Conservation (phyloP, 129 eudicot species). For the Centaurea solstitialis region DNA sequence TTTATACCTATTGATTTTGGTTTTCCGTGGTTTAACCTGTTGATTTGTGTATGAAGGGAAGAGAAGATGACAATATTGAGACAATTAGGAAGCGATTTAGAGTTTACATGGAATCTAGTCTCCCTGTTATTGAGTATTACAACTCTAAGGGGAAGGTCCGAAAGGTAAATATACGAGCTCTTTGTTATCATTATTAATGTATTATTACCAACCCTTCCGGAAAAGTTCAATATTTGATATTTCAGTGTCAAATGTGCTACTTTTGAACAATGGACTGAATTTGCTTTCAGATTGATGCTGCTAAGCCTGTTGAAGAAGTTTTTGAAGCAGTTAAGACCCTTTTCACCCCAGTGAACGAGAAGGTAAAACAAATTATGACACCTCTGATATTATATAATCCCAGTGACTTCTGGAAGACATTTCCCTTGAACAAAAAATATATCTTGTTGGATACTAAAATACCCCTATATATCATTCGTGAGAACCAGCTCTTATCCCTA, state of each 20-base stretch:
- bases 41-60: slow-evolving; percentile 54
- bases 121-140: slow-evolving; percentile 88
- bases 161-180: slow-evolving; percentile 53
- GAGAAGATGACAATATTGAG: slow-evolving; percentile 93
- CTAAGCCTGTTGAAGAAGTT: slow-evolving; percentile 77
- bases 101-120: slow-evolving; percentile 87
- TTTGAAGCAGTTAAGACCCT: slow-evolving; percentile 83
- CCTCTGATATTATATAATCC: background rate
- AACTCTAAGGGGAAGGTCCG: slow-evolving; percentile 73
- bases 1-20: slow-evolving; percentile 3
- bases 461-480: background rate
- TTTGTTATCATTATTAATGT: background rate
- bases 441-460: background rate
- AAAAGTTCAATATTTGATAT: slow-evolving; percentile 5
- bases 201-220: background rate
- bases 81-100: slow-evolving; percentile 89
- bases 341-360: slow-evolving; percentile 52
- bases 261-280: slow-evolving; percentile 2
- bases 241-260: background rate
- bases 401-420: background rate
- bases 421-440: background rate
- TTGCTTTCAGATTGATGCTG: slow-evolving; percentile 76
- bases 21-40: background rate
- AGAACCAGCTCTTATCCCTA: background rate
- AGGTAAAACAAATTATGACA: slow-evolving; percentile 47